A percentile compares a stretch with the other conserved stretches of the same genome.
phyloP scores from a whole-genome alignment of 2,329 filamentous ascomycete genomes.

The Nakataea oryzae region DNA sequence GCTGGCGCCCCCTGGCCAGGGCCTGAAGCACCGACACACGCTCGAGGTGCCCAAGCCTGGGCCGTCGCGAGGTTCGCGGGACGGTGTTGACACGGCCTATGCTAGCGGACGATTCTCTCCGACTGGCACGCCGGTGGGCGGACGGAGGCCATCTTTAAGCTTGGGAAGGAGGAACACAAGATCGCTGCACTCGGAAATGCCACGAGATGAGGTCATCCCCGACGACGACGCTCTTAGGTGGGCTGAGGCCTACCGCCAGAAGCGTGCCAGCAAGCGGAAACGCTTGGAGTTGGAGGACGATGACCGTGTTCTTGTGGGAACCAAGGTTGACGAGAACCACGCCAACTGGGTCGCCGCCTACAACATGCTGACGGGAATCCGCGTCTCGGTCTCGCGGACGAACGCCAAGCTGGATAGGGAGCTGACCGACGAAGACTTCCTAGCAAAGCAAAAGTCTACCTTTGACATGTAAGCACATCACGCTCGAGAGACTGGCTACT shows the following conservation, averaged over 20 bases:
- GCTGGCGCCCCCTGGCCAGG: constrained; percentile 35
- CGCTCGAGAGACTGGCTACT: not conserved
- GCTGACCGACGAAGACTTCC: constrained; percentile 84
- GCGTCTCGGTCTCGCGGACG: constrained; percentile 89
- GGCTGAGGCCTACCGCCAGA: constrained; percentile 88
- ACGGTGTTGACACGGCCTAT: constrained; percentile 55
- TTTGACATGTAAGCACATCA: constrained; percentile 74
- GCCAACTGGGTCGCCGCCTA: constrained; percentile 97
- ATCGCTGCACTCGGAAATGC: constrained; percentile 74
- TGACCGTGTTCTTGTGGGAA: constrained; percentile 88
- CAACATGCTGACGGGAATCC: constrained; percentile 98
- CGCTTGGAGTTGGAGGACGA: constrained; percentile 82
- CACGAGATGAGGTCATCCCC: constrained; percentile 70
- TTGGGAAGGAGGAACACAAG: constrained; percentile 72
- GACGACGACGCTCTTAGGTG: constrained; percentile 88
- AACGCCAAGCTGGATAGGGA: constrained; percentile 94
- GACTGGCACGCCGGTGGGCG: constrained; percentile 42
- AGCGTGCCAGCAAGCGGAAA: constrained; percentile 77
- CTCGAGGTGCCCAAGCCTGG: constrained; percentile 70
- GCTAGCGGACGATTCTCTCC: constrained; percentile 78
- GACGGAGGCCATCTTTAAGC: constrained; percentile 72
- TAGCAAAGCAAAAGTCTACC: constrained; percentile 91
- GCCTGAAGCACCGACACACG: constrained; percentile 74
- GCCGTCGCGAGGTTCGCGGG: constrained; percentile 60
- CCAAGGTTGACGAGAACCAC: constrained; percentile 94